Conservation (phyloP, 345 rosid species). For the Streptanthus diversifolius region DNA sequence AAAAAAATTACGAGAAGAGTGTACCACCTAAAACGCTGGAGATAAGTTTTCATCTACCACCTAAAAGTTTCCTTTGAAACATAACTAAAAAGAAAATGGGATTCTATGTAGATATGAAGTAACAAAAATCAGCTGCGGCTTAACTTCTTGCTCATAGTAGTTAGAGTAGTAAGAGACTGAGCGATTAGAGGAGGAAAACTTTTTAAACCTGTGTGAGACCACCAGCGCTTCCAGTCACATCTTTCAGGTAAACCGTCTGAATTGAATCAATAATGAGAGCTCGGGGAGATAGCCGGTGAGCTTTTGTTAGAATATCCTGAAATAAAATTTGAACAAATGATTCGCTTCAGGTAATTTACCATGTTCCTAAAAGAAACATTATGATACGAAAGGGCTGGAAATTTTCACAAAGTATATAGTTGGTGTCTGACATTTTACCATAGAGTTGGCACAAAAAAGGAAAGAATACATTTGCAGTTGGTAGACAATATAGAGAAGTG, state of each 20-base stretch:
- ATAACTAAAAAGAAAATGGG: not conserved
- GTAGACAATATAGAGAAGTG: not conserved
- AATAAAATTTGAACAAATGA: slow-evolving; percentile 6
- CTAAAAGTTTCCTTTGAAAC: not conserved
- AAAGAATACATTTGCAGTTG: not conserved
- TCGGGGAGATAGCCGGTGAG: slow-evolving; percentile 61
- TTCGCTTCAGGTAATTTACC: not conserved
- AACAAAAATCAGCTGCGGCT: slow-evolving; percentile 9
- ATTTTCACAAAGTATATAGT: not conserved
- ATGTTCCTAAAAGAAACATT: not conserved
- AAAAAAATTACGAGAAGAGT: not conserved
- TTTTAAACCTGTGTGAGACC: slow-evolving; percentile 78
- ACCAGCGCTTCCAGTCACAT: slow-evolving; percentile 86
- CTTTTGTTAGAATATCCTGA: slow-evolving; percentile 73
- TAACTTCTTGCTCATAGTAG: not conserved
- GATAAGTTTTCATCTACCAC: not conserved
- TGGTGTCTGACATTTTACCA: not conserved
- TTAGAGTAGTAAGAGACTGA: not conserved
- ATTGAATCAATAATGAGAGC: slow-evolving; percentile 83
- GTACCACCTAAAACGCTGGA: not conserved
- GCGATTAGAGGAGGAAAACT: not conserved
- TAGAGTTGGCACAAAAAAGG: not conserved
- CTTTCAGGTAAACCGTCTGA: slow-evolving; percentile 81
- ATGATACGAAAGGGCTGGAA: slow-evolving; percentile 4
- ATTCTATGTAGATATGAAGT: slow-evolving; percentile 1